A percentile compares a stretch with the other conserved stretches of the same genome.
Evolutionary conservation across 805 yeast genomes (phyloP).

Genomic region (Cyberlindnera japonica): DNA sequence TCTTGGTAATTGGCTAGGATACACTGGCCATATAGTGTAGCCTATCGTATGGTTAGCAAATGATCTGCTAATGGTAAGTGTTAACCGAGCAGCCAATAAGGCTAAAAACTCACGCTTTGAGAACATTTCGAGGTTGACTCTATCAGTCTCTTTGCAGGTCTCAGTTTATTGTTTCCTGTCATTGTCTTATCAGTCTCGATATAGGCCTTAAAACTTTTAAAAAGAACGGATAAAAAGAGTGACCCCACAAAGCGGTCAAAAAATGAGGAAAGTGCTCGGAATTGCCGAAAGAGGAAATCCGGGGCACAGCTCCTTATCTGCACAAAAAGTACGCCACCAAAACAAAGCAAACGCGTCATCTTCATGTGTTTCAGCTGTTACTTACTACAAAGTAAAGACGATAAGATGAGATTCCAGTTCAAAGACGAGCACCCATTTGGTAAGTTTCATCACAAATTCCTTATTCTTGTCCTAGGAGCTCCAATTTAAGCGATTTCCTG

Average conservation of each 20-base stretch:
- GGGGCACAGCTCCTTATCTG: conserved; percentile 5
- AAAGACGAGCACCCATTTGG: conserved; percentile 95
- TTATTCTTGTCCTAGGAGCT: too few species aligned
- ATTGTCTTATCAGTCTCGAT: neutral
- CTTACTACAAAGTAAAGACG: neutral
- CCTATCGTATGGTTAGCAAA: conserved; percentile 7
- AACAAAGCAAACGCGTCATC: conserved; percentile 1
- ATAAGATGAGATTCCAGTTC: conserved; percentile 79
- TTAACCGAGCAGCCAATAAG: neutral
- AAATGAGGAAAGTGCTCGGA: neutral
- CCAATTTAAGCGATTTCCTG: too few species aligned
- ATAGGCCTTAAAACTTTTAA: neutral
- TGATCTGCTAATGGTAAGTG: neutral
- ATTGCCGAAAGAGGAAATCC: neutral
- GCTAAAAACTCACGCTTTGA: conserved; percentile 4
- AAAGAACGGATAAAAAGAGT: neutral
- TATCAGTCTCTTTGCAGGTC: conserved; percentile 13
- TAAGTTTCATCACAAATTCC: conserved; percentile 33
- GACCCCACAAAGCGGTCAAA: neutral
- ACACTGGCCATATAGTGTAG: conserved; percentile 15
- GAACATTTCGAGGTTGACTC: conserved; percentile 13
- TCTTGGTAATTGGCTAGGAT: conserved; percentile 14
- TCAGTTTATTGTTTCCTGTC: neutral
- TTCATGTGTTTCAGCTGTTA: neutral
- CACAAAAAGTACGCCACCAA: conserved; percentile 7